Base-by-base conservation (phyloP, 2,329 filamentous ascomycete genomes). In the Curvularia spicifera region DNA sequence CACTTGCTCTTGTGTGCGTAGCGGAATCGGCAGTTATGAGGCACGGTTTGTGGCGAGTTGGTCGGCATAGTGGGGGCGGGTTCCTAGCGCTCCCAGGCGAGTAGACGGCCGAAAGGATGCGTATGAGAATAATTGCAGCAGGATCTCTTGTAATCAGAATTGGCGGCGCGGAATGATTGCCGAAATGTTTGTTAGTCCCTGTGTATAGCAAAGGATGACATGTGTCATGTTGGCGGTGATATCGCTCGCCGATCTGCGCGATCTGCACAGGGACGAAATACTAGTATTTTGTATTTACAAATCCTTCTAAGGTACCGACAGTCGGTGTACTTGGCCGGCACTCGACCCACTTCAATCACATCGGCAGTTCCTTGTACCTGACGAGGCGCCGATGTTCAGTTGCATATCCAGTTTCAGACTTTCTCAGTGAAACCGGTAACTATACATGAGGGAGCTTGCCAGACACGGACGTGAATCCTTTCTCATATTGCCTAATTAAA, bases 1-100 rank as follows among this genome's bases (percentile, higher is more conserved):
- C 6, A 44, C 20, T 4, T 48, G 22, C 43, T 18, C 33, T 24
- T 12, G 18, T 13, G 33, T 39, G 53, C 57, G 48, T 52, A 15
- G 37, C 45, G 37, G 50, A 48, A 37, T 37, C 42, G 47, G 42
- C 52, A 59, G 2, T 44, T 52, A 18, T 31, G 28, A 48, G 46
- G 31, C 46, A 44, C 44, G 43, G 53, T 13, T 39, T 4, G 48
- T 29, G 53, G 57, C 43, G 26, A 51, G 52, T 44, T 22, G 43
- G 29, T 42, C 42, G 47, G 51, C 15, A 29, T 45, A 45, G 44
- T 53, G 53, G 53, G 22, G 48, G 51, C 43, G 49, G 44, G 18
- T 33, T 37, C 48, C 28, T 40, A 48, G 10, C 47, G 22, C 33
- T 56, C 48, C 37, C 35, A 56, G 28, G 35, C 51, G n/a, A 56